Conservation (phyloP, 768 basidiomycete species). For the Mycena polygramma region DNA sequence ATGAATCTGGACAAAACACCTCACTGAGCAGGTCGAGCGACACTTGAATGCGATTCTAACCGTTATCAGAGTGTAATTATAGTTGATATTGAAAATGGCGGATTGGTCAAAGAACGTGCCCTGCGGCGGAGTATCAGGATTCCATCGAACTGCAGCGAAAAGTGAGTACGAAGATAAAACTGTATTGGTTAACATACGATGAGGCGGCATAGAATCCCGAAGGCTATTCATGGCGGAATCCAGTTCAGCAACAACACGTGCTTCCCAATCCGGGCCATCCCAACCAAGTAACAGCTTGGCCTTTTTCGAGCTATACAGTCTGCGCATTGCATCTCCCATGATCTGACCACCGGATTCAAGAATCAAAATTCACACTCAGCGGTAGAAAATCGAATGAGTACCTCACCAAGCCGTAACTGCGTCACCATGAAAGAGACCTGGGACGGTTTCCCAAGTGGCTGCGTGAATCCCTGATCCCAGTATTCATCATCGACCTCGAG, state of each 20-base stretch:
- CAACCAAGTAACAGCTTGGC: constrained; percentile 52
- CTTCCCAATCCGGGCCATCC: constrained; percentile 69
- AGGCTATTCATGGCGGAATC: constrained; percentile 73
- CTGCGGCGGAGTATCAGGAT: constrained; percentile 21
- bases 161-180: not conserved
- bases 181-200: constrained; percentile 52
- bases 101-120: constrained; percentile 54
- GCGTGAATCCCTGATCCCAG: constrained; percentile 64
- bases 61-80: constrained; percentile 58
- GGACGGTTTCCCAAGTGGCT: constrained; percentile 57
- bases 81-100: constrained; percentile 52
- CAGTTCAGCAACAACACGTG: constrained; percentile 67
- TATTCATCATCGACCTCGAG: constrained; percentile 69
- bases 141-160: constrained; percentile 36
- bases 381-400: constrained; percentile 38
- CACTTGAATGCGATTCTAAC: constrained; percentile 47
- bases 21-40: constrained; percentile 38
- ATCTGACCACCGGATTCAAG: constrained; percentile 46
- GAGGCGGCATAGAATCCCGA: constrained; percentile 70
- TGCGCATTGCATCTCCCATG: constrained; percentile 68
- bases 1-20: constrained; percentile 47
- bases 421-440: constrained; percentile 53
- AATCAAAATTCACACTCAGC: not conserved
- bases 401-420: constrained; percentile 55
- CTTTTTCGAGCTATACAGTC: constrained; percentile 60